phyloP scores from a whole-genome alignment of 1,284 basidiomycete genomes.

The Porogramme epimiltina region DNA sequence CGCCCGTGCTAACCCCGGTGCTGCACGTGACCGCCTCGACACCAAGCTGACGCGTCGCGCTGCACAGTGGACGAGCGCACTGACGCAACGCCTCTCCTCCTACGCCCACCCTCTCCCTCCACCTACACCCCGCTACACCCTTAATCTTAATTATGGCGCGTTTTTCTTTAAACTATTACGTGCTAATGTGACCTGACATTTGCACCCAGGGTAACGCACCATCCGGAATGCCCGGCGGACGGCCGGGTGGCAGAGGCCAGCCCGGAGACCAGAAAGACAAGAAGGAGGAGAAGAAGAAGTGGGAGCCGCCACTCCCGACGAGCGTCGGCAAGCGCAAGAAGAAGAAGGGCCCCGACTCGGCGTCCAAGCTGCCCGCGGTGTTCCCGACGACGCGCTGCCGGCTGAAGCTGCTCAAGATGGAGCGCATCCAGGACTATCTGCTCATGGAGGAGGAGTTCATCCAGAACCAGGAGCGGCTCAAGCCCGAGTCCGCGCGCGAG shows the following conservation, averaged over 20 bases:
- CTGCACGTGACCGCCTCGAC: slow-evolving; percentile 19
- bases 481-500: slow-evolving; percentile 81
- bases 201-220: slow-evolving; percentile 73
- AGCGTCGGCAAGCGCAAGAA: slow-evolving; percentile 97
- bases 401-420: slow-evolving; percentile 93
- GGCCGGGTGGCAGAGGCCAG: slow-evolving; percentile 37
- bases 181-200: not conserved
- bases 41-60: slow-evolving; percentile 63
- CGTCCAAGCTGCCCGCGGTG: slow-evolving; percentile 92
- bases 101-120: slow-evolving; percentile 22
- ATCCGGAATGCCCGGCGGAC: slow-evolving; percentile 62
- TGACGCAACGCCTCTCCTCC: slow-evolving; percentile 29
- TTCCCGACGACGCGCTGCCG: slow-evolving; percentile 96
- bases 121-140: not conserved
- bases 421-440: slow-evolving; percentile 98
- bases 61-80: slow-evolving; percentile 21
- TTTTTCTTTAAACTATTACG: not conserved
- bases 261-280: slow-evolving; percentile 58
- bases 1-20: slow-evolving; percentile 6
- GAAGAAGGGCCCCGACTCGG: slow-evolving; percentile 87
- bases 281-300: slow-evolving; percentile 90
- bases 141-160: slow-evolving; percentile 26
- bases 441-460: slow-evolving; percentile 98
- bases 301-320: slow-evolving; percentile 98
- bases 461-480: slow-evolving; percentile 90